Base-by-base conservation (phyloP, 1,139 yeast genomes). In the Yamadazyma atmosphaerica region DNA sequence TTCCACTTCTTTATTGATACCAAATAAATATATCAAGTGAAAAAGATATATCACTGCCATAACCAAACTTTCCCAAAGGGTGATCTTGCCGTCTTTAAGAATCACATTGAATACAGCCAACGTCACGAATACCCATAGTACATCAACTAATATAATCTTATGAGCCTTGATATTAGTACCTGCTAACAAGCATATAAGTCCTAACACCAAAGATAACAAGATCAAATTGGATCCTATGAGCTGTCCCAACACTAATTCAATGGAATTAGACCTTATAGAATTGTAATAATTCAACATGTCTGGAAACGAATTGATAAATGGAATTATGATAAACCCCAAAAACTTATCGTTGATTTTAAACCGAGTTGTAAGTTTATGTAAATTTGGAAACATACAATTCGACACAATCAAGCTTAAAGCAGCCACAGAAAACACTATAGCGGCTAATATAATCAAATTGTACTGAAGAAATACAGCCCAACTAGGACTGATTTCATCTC, bases 1-100 rank as follows among this genome's bases (percentile, higher is more conserved):
- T 15, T 30, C 36, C 12, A 37, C 29, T 2, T 49, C 52, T 34
- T 53, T 55, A 32, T 56, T 39, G 23, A 36, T 32, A 10, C 32
- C 26, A 32, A 45, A 40, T 25, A 48, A 35, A 34, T 49, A 49
- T 8, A 38, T 33, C 37, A 49, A 76, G 77, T 1, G 54, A 29
- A 12, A 61, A 37, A 52, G 74, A 77, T 24, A 70, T 45, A 2
- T 49, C 12, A 26, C 19, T 1, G 71, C 54, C 80, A 81, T 73
- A 1, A 58, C 32, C 1, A 61, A 28, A 39, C 81, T 74, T 49
- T 81, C 86, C 11, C 51, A 37, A 3, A 64, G 38, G 21, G 76
- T 72, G 25, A 81, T 63, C 40, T 63, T 60, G 6, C 79, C 80
- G 56, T 81, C 86, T 3, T 65, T 57, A 11, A 81, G 49, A 35